These are phyloP conservation scores for Coprinopsis cinerea DNA, from an alignment of 768 basidiomycete genomes.

Conservation along the genomic window DNA sequence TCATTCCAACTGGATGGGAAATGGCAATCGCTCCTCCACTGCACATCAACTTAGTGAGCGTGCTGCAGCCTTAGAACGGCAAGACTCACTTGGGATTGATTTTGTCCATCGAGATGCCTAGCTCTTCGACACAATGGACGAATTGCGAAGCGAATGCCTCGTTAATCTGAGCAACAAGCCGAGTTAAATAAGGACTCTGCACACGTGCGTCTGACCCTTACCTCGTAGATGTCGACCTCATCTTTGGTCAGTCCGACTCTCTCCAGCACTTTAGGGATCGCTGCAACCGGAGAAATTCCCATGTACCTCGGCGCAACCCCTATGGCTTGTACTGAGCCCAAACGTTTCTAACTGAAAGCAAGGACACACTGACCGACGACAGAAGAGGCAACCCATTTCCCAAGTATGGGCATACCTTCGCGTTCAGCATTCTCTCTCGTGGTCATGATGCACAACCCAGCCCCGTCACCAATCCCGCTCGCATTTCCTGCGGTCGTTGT, in stretches of 20 bases:
- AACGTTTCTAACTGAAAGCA: neutral
- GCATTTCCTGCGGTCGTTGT: constrained; percentile 82
- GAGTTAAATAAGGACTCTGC: neutral
- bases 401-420: constrained; percentile 74
- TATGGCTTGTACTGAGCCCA: too few relatives aligned
- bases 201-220: too few relatives aligned
- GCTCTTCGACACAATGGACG: constrained; percentile 83
- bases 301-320: constrained; percentile 75
- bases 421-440: constrained; percentile 71
- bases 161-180: constrained; percentile 50
- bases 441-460: constrained; percentile 76
- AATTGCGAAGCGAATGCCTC: constrained; percentile 94
- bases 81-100: constrained; percentile 75
- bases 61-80: neutral
- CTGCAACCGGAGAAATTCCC: constrained; percentile 71
- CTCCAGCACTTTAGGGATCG: constrained; percentile 63
- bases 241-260: constrained; percentile 59
- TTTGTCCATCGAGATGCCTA: constrained; percentile 69
- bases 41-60: neutral
- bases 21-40: constrained; percentile 86
- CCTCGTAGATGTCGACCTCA: constrained; percentile 76
- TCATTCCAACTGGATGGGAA: constrained; percentile 81
- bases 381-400: constrained; percentile 73
- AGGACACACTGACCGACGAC: constrained; percentile 58
- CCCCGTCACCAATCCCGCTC: constrained; percentile 90